Evolutionary conservation across 805 yeast species (phyloP), one percentile per base, ranked within the genome.

Genomic region (Candida ipomoeae): DNA sequence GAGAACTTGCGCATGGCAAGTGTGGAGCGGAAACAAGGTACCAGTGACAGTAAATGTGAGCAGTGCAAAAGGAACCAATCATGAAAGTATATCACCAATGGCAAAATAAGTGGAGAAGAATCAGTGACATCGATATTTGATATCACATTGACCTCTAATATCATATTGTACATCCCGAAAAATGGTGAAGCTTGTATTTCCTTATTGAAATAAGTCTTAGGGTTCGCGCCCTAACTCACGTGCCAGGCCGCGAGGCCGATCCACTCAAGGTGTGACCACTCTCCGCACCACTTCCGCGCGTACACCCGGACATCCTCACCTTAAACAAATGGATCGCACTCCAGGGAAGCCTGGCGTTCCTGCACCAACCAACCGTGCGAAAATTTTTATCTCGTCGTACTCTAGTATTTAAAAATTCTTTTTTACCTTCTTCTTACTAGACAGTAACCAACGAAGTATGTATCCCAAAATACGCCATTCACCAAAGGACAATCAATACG

Each of bases 361-460:
- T 54, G 56, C 55, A 52, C 54, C 40, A 17, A 20, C 42, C 29
- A 26, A 33, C 29, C 48, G 40, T 40, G 51, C 55, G 55, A 55
- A 55, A 54, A 48, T 51, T 55, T 55, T 55, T 52, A 41, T 31
- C 44, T 31, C 46, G 51, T 41, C 48, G 20, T 48, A 50, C 50
- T 46, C 50, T 39, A 41, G 31, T 40, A 48, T 38, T 38, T 36
- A 23, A 53, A 50, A 42, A 37, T 49, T 49, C 53, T 50, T 50
- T 41, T n/a, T 44, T 40, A 53, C 57, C 49, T 53, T 51, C 53
- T 51, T 54, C 54, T 49, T 51, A 53, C 55, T 54, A 54, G 57
- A 53, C 58, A 55, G 58, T 55, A 55, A 55, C 58, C 58, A 55
- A 55, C 52, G 51, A 46, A 55, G 58, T 55, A 55, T 55, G 58